Conservation (phyloP, 2,329 filamentous ascomycete species). For the Periconia sp. region DNA sequence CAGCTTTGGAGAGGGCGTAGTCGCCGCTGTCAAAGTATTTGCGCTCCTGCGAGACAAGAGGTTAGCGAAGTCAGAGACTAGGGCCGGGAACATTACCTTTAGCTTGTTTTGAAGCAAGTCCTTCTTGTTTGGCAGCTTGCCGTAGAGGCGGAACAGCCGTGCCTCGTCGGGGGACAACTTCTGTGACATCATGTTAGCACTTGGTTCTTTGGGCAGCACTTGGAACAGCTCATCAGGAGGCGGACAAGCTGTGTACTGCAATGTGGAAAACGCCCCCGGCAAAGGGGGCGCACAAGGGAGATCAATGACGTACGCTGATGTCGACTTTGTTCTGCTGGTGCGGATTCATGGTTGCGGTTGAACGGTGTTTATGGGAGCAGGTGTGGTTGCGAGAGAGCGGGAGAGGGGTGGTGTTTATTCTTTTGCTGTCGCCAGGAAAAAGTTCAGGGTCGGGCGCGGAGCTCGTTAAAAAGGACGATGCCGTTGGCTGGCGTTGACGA, state of each 20-base stretch:
- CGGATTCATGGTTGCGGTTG: constrained; percentile 74
- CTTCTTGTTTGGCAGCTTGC: constrained; percentile 95
- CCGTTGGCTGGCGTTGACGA: constrained; percentile 27
- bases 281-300: constrained; percentile 18
- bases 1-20: constrained; percentile 95
- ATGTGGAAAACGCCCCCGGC: constrained; percentile 9
- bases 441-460: constrained; percentile 17
- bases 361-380: constrained; percentile 11
- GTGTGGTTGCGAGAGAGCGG: constrained; percentile 14
- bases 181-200: constrained; percentile 56
- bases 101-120: constrained; percentile 97
- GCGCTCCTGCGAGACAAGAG: constrained; percentile 67
- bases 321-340: constrained; percentile 99
- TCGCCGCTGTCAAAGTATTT: constrained; percentile 97
- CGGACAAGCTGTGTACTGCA: constrained; percentile 12
- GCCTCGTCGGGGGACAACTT: constrained; percentile 94
- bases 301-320: constrained; percentile 74
- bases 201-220: constrained; percentile 2
- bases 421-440: constrained; percentile 29
- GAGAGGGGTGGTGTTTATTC: constrained; percentile 29
- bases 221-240: constrained; percentile 6
- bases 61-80: constrained; percentile 2
- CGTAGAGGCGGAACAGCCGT: constrained; percentile 94
- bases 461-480: constrained; percentile 23
- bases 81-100: constrained; percentile 63